A percentile compares a stretch with the other conserved stretches of the same genome.
Conservation (phyloP, 1,284 basidiomycete genomes). For the Trichosporon sp. region DNA sequence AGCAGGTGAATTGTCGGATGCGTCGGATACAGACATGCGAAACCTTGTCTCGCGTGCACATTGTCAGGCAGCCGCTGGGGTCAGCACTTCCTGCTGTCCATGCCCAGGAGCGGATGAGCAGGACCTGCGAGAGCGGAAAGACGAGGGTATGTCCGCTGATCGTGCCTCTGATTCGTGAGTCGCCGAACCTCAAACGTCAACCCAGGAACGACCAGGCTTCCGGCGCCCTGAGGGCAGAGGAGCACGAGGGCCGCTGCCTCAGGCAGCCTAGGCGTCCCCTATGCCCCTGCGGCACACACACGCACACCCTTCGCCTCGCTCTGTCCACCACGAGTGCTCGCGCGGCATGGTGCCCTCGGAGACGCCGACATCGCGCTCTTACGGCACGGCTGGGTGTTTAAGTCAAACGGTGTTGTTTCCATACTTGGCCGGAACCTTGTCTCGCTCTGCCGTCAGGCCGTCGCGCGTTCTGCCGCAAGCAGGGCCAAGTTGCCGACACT, state of each 20-base stretch:
- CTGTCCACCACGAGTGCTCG: background rate
- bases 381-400: background rate
- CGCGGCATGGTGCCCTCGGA: background rate
- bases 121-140: background rate
- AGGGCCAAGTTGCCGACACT: background rate
- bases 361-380: background rate
- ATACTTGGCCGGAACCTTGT: background rate
- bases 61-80: background rate
- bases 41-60: background rate
- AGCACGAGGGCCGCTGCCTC: background rate
- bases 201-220: background rate
- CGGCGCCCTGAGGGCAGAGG: background rate
- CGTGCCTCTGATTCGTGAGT: too few relatives aligned
- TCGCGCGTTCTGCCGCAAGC: too few relatives aligned
- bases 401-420: background rate
- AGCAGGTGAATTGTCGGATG: background rate
- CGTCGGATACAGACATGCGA: background rate
- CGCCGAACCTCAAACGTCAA: background rate
- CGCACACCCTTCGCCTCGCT: background rate
- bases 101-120: background rate
- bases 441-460: background rate
- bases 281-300: background rate
- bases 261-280: too few relatives aligned
- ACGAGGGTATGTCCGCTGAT: background rate
- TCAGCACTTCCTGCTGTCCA: too few relatives aligned